Evolutionary conservation across 352 stramenopile genomes (phyloP).

Genomic region (Phytophthora fragariaefolia): DNA sequence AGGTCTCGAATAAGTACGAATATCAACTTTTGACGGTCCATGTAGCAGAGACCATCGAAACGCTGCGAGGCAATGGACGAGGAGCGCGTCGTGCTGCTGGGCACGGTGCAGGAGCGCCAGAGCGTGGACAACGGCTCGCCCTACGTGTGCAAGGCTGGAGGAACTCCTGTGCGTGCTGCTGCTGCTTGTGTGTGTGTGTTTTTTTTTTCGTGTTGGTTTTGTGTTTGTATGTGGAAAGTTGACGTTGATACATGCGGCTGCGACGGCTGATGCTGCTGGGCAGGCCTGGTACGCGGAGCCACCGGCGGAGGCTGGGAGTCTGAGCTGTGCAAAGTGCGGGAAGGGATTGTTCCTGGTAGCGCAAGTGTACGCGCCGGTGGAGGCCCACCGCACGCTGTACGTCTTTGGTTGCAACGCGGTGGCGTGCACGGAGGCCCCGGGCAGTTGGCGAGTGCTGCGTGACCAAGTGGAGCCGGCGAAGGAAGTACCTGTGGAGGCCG

Average conservation of each 20-base stretch:
- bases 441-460: slow-evolving; percentile 80
- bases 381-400: slow-evolving; percentile 78
- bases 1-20: slow-evolving; percentile 25
- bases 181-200: too few species aligned
- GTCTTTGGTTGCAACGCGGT: slow-evolving; percentile 87
- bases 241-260: slow-evolving; percentile 1
- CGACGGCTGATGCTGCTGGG: slow-evolving; percentile 2
- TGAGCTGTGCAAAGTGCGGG: slow-evolving; percentile 68
- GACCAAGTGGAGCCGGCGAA: slow-evolving; percentile 48
- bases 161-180: slow-evolving; percentile 58
- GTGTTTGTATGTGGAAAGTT: background rate
- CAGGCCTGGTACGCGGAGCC: slow-evolving; percentile 66
- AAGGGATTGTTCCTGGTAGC: slow-evolving; percentile 70
- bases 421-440: slow-evolving; percentile 62
- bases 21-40: background rate
- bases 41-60: slow-evolving; percentile 20
- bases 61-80: slow-evolving; percentile 51
- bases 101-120: slow-evolving; percentile 71
- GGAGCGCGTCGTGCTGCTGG: slow-evolving; percentile 68
- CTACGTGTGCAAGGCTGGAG: slow-evolving; percentile 81
- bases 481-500: background rate
- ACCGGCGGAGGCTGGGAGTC: slow-evolving; percentile 42
- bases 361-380: slow-evolving; percentile 84
- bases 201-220: too few species aligned
- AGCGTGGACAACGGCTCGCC: slow-evolving; percentile 69